phyloP scores from a whole-genome alignment of 176 grass and related monocot genomes.

The Secale cereale region DNA sequence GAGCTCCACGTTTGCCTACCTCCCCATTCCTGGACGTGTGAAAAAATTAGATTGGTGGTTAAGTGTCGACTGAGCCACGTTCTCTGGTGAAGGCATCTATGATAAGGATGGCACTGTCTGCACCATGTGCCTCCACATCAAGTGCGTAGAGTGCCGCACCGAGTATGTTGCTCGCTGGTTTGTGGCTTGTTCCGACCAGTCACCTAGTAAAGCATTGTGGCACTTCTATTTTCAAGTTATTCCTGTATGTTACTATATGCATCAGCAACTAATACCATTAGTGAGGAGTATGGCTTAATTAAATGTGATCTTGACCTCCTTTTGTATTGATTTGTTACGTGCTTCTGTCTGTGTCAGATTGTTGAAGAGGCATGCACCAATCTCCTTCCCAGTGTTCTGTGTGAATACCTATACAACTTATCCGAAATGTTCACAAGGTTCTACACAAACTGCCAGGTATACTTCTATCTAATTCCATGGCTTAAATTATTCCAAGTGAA shows the following conservation, averaged over 20 bases:
- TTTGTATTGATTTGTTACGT: not conserved
- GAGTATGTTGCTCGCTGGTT: not conserved
- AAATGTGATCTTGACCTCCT: not conserved
- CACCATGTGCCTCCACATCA: not conserved
- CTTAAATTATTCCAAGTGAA: not conserved
- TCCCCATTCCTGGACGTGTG: not conserved
- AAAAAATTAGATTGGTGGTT: not conserved
- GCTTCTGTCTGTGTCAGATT: slow-evolving; percentile 52
- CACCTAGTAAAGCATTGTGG: not conserved
- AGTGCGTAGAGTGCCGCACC: not conserved
- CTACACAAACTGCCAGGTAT: slow-evolving; percentile 93
- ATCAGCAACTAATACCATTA: not conserved
- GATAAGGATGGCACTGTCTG: not conserved
- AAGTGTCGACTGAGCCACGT: not conserved
- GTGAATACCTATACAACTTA: slow-evolving; percentile 95
- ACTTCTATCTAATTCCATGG: not conserved
- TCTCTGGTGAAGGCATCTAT: not conserved
- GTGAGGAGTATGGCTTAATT: not conserved
- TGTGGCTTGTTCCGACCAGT: not conserved
- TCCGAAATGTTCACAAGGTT: slow-evolving; percentile 92
- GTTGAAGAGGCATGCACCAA: slow-evolving; percentile 86
- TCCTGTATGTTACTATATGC: not conserved
- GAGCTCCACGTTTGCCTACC: not conserved
- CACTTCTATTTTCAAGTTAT: not conserved
- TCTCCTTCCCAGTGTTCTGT: slow-evolving; percentile 86